Conservation (phyloP, 768 basidiomycete species). For the Strobilomyces echinocephalus region DNA sequence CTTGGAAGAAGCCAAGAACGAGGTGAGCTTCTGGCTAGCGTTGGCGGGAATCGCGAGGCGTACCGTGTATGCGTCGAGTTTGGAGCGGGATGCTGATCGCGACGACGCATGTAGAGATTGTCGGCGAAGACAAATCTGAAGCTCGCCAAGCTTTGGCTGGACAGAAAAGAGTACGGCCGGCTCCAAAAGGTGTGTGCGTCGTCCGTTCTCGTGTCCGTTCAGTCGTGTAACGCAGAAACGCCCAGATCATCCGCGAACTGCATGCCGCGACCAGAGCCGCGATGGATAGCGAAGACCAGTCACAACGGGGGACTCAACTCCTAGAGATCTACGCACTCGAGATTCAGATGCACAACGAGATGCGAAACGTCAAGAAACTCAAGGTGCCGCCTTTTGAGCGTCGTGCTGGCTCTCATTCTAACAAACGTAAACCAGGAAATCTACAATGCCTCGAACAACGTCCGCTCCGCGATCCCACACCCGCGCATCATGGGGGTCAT, state of each 20-base stretch:
- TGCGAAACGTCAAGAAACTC: slow-evolving; percentile 90
- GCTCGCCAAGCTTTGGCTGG: slow-evolving; percentile 95
- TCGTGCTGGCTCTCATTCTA: not conserved
- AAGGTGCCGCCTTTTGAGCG: slow-evolving; percentile 50
- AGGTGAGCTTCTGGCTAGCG: slow-evolving; percentile 46
- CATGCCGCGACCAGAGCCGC: slow-evolving; percentile 58
- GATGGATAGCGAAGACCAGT: slow-evolving; percentile 73
- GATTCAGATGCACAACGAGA: slow-evolving; percentile 99
- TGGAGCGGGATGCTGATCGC: not conserved
- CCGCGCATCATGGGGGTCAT: slow-evolving; percentile 99
- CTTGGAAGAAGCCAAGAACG: slow-evolving; percentile 91
- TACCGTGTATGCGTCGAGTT: not conserved
- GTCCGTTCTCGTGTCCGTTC: not conserved
- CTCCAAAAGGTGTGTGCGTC: slow-evolving; percentile 61
- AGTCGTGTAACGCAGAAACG: not conserved
- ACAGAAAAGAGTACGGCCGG: slow-evolving; percentile 84
- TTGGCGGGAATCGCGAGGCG: not conserved
- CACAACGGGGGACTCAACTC: slow-evolving; percentile 90
- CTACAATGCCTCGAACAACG: slow-evolving; percentile 89
- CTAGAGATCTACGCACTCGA: slow-evolving; percentile 97
- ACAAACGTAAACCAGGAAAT: slow-evolving; percentile 67
- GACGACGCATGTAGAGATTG: slow-evolving; percentile 53
- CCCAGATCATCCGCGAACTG: slow-evolving; percentile 72
- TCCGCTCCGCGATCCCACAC: slow-evolving; percentile 95
- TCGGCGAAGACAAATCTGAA: slow-evolving; percentile 96